Evolutionary conservation across 495 filamentous ascomycete genomes (phyloP), one percentile per base, ranked within the genome.

Genomic region (Daldinia loculata): DNA sequence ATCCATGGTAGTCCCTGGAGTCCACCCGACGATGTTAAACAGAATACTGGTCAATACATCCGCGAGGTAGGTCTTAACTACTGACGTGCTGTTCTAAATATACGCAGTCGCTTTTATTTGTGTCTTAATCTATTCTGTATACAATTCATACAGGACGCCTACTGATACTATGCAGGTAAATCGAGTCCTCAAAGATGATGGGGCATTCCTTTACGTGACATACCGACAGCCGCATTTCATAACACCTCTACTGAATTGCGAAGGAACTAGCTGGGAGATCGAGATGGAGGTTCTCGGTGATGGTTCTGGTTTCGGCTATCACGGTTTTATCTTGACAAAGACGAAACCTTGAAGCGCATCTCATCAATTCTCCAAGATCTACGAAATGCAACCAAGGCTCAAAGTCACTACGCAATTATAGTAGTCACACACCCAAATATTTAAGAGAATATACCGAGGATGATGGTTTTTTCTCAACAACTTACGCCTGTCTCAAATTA

Each of bases 201-300:
- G 86, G 6, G 64, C 75, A 7, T 89, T 86, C 63, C 70, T 90
- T 1, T 89, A 86, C 65, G 81, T 90, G 43, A 87, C 87, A 3
- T 89, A 84, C 56, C 79, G 86, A 34, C 88, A 89, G 48, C 88
- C 84, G n/a, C 87, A 89, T 69, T 89, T 89, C 65, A 81, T 89
- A 50, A 83, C 79, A 64, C 82, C 84, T 17, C 73, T 89, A 38
- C 67, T 90, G 7, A 75, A 78, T 12, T 70, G 78, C 14, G 75
- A 83, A 1, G 80, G 78, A 1, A 56, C 66, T 5, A 65, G 62
- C 41, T 73, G 70, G 70, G 56, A 73, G 1, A 58, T 73, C 15
- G 39, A 66, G 0, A 29, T 71, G 62, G 68, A 71, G 32, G 36
- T 60, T 36, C 62, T 71, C 29, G 68, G 68, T 7, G 68, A 56